Evolutionary conservation across 2,329 filamentous ascomycete genomes (phyloP), one percentile per base, ranked within the genome.

Genomic region (Sporothrix brasiliensis): DNA sequence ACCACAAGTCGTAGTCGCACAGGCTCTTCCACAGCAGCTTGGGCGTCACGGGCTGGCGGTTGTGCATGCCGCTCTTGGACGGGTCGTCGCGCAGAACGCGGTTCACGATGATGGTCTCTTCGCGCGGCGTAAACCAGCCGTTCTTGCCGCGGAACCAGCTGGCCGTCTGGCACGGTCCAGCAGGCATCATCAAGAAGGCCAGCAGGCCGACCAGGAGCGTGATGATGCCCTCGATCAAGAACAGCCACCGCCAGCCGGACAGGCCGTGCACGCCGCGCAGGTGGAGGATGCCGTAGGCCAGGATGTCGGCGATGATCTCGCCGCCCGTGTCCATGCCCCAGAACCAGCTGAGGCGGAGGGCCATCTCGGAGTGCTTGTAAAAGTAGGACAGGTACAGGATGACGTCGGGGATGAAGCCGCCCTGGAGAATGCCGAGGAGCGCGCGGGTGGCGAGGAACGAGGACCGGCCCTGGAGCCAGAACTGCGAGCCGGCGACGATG

Each of bases 91-190:
- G 84, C 11, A 84, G 74, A 7, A 83, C 77, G 0, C 89, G 81
- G 73, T 89, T 90, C 50, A 89, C 86, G 2, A 90, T 82, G 71
- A 90, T 89, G 30, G 80, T 80, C 71, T 88, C 85, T 73, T 89
- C 87, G n/a, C 77, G 83, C 58, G 88, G 85, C 2, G 76, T 85
- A 76, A 89, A 90, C 88, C 88, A 90, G 0, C 85, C 83, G 2
- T 84, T 82, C 24, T 81, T 82, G 2, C 85, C 82, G 1, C 83
- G 80, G 73, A 87, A 85, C 83, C 84, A 86, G 69, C 81, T 83
- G n/a, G 81, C 80, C 0, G 86, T 88, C 72, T 88, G 82, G 3
- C 80, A 81, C 0, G 83, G 83, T 0, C 81, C 81, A 0, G 83
- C 79, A 0, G 87, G 86, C 83, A 90, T 87, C 24, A 87, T 80